These are phyloP conservation scores for Pleurotus salmoneostramineus DNA, from an alignment of 768 basidiomycete genomes.

Conservation along the genomic window DNA sequence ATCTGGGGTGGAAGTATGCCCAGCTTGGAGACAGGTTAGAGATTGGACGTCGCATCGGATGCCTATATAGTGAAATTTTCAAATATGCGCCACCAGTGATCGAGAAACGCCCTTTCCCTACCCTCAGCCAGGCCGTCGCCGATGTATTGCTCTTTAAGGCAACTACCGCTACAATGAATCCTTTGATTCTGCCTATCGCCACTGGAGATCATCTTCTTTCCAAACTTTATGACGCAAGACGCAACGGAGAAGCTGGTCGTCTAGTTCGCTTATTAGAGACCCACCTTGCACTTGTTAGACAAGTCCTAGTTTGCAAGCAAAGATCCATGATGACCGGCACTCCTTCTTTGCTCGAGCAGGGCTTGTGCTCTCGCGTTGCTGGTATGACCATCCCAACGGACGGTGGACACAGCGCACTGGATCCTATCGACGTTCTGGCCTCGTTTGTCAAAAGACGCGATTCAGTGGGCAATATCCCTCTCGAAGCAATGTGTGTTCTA, in stretches of 20 bases:
- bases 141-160: slow-evolving; percentile 74
- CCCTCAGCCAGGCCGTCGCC: slow-evolving; percentile 58
- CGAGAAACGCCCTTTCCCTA: slow-evolving; percentile 52
- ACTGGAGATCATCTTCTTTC: slow-evolving; percentile 55
- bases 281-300: slow-evolving; percentile 55
- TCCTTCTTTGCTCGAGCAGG: slow-evolving; percentile 72
- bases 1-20: slow-evolving; percentile 81
- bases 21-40: slow-evolving; percentile 82
- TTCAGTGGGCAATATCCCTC: slow-evolving; percentile 54
- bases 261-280: slow-evolving; percentile 68
- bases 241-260: slow-evolving; percentile 65
- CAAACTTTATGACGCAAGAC: slow-evolving; percentile 57
- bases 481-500: slow-evolving; percentile 66
- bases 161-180: slow-evolving; percentile 76
- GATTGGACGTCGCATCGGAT: slow-evolving; percentile 65
- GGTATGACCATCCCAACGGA: slow-evolving; percentile 44
- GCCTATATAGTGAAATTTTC: slow-evolving; percentile 66
- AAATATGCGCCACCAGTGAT: slow-evolving; percentile 54
- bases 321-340: slow-evolving; percentile 35
- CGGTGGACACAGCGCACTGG: slow-evolving; percentile 43
- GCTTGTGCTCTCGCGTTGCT: slow-evolving; percentile 59
- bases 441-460: slow-evolving; percentile 63
- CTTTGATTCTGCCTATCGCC: slow-evolving; percentile 69
- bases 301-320: slow-evolving; percentile 65
- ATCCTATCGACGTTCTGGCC: slow-evolving; percentile 75